Percentiles rank a stretch among this genome's conserved stretches.
These are phyloP conservation scores for Peronospora belbahrii DNA, from an alignment of 352 stramenopile genomes.

Conservation along the genomic window DNA sequence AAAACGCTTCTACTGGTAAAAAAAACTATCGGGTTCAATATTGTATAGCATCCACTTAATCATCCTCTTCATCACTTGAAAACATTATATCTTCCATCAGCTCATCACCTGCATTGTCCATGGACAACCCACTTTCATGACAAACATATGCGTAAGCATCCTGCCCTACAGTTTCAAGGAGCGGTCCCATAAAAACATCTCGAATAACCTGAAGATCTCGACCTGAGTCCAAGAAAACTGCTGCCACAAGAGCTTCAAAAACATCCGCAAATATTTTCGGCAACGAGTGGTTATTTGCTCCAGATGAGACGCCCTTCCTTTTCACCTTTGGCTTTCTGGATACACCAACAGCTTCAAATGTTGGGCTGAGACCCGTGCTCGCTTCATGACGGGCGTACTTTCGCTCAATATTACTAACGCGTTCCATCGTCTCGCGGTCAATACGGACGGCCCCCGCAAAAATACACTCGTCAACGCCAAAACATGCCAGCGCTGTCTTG, in stretches of 20 bases:
- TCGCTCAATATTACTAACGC: conserved; percentile 40
- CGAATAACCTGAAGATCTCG: conserved; percentile 60
- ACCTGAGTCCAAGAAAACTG: conserved; percentile 78
- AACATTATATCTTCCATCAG: conserved; percentile 43
- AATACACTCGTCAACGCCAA: conserved; percentile 78
- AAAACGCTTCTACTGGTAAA: background rate
- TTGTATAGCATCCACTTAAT: background rate
- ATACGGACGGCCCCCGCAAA: conserved; percentile 56
- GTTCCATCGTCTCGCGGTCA: conserved; percentile 52
- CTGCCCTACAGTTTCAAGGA: conserved; percentile 63
- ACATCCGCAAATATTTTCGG: conserved; percentile 85
- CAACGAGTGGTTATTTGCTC: conserved; percentile 34
- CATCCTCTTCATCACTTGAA: conserved; percentile 34
- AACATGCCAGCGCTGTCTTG: conserved; percentile 72
- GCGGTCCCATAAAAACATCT: conserved; percentile 75
- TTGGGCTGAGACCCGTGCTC: conserved; percentile 18
- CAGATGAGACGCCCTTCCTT: conserved; percentile 1
- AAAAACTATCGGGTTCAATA: background rate
- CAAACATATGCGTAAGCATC: conserved; percentile 69
- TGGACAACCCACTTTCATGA: conserved; percentile 55
- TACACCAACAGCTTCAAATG: conserved; percentile 17
- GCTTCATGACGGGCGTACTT: conserved; percentile 30
- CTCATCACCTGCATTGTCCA: conserved; percentile 25
- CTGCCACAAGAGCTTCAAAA: conserved; percentile 82
- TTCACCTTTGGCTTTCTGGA: conserved; percentile 18